Evolutionary conservation across 805 yeast genomes (phyloP).

Genomic region (Vanderwaltozyma verrucispora): DNA sequence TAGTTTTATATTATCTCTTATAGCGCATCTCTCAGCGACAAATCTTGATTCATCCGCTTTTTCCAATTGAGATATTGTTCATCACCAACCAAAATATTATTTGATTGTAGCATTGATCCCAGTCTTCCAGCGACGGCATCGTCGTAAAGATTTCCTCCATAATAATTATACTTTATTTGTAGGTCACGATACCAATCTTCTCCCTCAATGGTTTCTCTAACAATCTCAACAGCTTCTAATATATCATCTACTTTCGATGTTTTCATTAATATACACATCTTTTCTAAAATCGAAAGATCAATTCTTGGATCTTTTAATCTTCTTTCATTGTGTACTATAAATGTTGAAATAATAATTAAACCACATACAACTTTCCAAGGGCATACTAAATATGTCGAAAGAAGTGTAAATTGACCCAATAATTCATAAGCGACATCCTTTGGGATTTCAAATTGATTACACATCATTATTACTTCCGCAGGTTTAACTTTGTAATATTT

Average conservation of each 20-base stretch:
- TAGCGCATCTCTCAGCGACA: constrained; percentile 18
- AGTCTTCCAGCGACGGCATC: constrained; percentile 16
- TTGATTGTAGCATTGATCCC: constrained; percentile 31
- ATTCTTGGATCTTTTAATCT: constrained; percentile 40
- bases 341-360: constrained; percentile 46
- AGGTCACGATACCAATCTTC: constrained; percentile 55
- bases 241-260: constrained; percentile 39
- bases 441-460: constrained; percentile 58
- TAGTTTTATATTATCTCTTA: too few species aligned
- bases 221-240: constrained; percentile 41
- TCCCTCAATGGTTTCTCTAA: constrained; percentile 42
- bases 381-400: constrained; percentile 43
- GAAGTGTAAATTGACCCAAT: constrained; percentile 39
- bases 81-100: constrained; percentile 23
- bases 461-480: constrained; percentile 36
- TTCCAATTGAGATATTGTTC: constrained; percentile 29
- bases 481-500: constrained; percentile 30
- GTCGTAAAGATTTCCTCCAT: constrained; percentile 23
- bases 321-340: constrained; percentile 40
- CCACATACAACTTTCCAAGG: constrained; percentile 69
- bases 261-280: constrained; percentile 44
- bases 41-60: constrained; percentile 19
- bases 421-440: constrained; percentile 39
- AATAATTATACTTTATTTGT: constrained; percentile 33
- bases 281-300: constrained; percentile 37